Evolutionary conservation across 2,329 filamentous ascomycete genomes (phyloP).

Genomic region (Fonsecaea multimorphosa): DNA sequence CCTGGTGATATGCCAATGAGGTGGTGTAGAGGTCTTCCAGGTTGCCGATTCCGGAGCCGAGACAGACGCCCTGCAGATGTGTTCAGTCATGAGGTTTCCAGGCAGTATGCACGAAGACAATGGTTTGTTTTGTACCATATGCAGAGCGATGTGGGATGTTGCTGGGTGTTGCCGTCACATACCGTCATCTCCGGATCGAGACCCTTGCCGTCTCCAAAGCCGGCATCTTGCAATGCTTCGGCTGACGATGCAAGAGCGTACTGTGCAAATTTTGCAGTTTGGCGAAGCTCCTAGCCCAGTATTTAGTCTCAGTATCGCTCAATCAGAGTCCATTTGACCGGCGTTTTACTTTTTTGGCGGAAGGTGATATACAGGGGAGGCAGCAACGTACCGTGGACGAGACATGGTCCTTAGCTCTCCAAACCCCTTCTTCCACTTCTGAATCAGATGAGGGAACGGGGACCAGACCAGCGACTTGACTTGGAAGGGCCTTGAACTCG

Average conservation of each 20-base stretch:
- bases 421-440: slow-evolving; percentile 47
- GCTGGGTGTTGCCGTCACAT: slow-evolving; percentile 33
- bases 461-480: slow-evolving; percentile 83
- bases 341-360: neutral
- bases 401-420: slow-evolving; percentile 54
- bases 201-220: slow-evolving; percentile 68
- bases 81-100: neutral
- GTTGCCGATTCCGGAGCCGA: slow-evolving; percentile 95
- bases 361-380: slow-evolving; percentile 8
- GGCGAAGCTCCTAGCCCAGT: slow-evolving; percentile 64
- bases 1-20: slow-evolving; percentile 68
- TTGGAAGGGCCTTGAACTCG: slow-evolving; percentile 75
- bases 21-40: slow-evolving; percentile 89
- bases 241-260: slow-evolving; percentile 86
- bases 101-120: neutral
- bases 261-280: slow-evolving; percentile 90
- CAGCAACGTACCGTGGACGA: slow-evolving; percentile 47
- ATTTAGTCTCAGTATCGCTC: neutral
- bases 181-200: slow-evolving; percentile 75
- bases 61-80: slow-evolving; percentile 72
- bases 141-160: neutral
- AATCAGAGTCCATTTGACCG: neutral
- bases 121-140: neutral
- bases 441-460: slow-evolving; percentile 60
- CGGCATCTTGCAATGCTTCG: slow-evolving; percentile 84